phyloP scores from a whole-genome alignment of 1,284 basidiomycete genomes.

The Stereum hirsutum region DNA sequence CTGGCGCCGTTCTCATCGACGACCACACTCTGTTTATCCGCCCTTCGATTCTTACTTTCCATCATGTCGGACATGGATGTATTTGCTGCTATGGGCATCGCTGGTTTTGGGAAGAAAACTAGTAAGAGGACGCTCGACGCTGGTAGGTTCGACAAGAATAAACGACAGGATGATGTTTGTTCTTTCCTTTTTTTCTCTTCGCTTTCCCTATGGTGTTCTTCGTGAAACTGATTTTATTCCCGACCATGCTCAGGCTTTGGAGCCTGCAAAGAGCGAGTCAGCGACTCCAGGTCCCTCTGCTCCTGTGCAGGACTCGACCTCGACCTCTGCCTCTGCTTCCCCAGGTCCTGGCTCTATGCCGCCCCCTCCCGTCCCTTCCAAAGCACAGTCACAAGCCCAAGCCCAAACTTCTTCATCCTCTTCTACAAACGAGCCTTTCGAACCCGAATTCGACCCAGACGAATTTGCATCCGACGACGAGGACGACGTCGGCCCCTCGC shows the following conservation, averaged over 20 bases:
- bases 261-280: background rate
- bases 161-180: slow-evolving; percentile 35
- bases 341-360: background rate
- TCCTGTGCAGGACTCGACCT: too few species aligned
- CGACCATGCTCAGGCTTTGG: background rate
- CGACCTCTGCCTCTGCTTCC: background rate
- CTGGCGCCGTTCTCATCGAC: background rate
- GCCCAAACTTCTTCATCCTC: slow-evolving; percentile 16
- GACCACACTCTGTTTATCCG: background rate
- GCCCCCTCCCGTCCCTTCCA: background rate
- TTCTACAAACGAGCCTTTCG: slow-evolving; percentile 7
- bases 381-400: background rate
- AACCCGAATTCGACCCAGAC: slow-evolving; percentile 60
- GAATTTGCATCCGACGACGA: slow-evolving; percentile 31
- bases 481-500: slow-evolving; percentile 33
- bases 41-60: background rate
- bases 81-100: slow-evolving; percentile 72
- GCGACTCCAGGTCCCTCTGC: too few species aligned
- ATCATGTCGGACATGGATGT: slow-evolving; percentile 58
- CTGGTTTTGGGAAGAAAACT: slow-evolving; percentile 65
- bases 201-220: background rate
- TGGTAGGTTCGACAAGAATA: slow-evolving; percentile 66
- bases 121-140: slow-evolving; percentile 62
- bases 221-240: background rate
- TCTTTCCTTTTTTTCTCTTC: background rate